Evolutionary conservation across 176 grass and related monocot species (phyloP).

Genomic region (Juncus effusus): DNA sequence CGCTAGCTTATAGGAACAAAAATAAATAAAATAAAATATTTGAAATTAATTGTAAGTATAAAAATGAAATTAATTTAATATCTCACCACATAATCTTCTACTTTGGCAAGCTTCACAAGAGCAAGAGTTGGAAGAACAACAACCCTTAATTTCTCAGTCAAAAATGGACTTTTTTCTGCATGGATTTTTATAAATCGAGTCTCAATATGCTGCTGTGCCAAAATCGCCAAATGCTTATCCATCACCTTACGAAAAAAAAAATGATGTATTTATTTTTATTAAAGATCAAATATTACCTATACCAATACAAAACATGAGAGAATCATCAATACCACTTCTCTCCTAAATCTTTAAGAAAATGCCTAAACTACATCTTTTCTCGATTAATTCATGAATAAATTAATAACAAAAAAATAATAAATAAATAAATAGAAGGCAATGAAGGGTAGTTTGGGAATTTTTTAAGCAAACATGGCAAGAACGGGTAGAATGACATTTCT

Average conservation of each 20-base stretch:
- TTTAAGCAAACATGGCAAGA: no score
- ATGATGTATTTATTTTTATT: background rate
- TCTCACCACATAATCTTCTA: conserved; percentile 90
- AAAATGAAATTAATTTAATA: background rate
- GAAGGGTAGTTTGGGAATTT: no score
- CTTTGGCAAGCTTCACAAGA: conserved; percentile 86
- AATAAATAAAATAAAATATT: no score
- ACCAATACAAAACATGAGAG: background rate
- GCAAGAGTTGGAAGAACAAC: conserved; percentile 80
- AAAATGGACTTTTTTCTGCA: conserved; percentile 86
- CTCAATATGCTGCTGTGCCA: conserved; percentile 91
- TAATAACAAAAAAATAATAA: no score
- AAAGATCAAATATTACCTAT: background rate
- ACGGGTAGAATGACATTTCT: no score
- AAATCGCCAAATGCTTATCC: conserved; percentile 76
- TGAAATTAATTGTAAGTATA: no score
- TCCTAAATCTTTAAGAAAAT: background rate
- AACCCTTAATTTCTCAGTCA: conserved; percentile 86
- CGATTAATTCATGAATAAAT: no score
- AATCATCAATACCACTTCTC: background rate
- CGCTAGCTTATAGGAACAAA: no score
- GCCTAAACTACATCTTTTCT: background rate
- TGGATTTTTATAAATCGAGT: conserved; percentile 92
- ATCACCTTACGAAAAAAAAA: conserved; percentile 60
- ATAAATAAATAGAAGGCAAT: no score